Evolutionary conservation across 257 asterid genomes (phyloP), one percentile per base, ranked within the genome.

Genomic region (Capsicum rhomboideum): DNA sequence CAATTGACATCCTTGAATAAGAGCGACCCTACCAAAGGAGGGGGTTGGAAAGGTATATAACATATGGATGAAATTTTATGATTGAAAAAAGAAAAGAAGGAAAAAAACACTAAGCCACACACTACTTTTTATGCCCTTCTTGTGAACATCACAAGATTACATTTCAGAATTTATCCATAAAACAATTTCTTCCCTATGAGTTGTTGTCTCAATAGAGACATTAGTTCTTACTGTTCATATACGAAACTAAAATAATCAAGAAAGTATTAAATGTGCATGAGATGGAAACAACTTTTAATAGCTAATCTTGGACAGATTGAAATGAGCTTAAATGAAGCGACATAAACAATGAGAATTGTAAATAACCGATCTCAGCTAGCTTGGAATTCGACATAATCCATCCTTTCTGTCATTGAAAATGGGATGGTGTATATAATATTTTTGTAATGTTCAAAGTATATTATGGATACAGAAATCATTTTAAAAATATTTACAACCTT

Each of bases 321-420:
- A 21, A 44, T 44, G 55, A 9, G 1, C 12, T 71, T n/a, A 0
- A 42, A 42, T n/a, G 8, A 10, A 71, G 1, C 7, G 0, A 42
- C 13, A 71, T 34, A 40, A 40, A 42, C 12, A 11, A 3, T 42
- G 0, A 42, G 34, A 42, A 11, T 71, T 69, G 18, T 0, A 40
- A 40, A 10, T 71, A 71, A n/a, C 0, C 0, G 55, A 42, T 40
- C 12, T 0, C 0, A n/a, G 0, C 1, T 40, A 31, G 0, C 11
- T 7, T 20, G 31, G 23, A 6, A 20, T 2, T 20, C 13, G 13
- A 10, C 1, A 2, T 7, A 56, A n/a, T n/a, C 64, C 4, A 34
- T 21, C 34, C 29, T 21, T 59, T 59, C 67, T 21, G 23, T 9
- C 67, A 58, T 9, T 18, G 23, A 10, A 58, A 58, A 58, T 42